Base-by-base conservation (phyloP, 306 rosid species). In the Psophocarpus tetragonolobus region DNA sequence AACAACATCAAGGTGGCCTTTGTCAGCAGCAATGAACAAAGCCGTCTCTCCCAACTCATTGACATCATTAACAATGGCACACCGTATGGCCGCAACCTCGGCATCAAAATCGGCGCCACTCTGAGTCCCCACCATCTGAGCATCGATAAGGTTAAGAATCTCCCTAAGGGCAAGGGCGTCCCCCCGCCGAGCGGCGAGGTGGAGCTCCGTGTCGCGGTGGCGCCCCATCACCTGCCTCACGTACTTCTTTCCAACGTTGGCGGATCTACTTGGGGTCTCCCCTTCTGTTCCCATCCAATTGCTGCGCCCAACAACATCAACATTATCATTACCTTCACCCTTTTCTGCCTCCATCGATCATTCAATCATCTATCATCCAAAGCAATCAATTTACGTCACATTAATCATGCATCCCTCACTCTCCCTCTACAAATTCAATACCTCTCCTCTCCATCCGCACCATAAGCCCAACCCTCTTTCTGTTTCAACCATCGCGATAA, bases 141-240 rank as follows among this genome's bases (percentile, higher is more conserved):
- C 87, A 76, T 91, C 86, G 12, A 90, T 87, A 30, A 74, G 88
- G 6, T 66, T 83, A 1, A 88, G 35, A 29, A 88, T 87, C 17
- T 76, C 82, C 56, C 75, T 72, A 42, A 92, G 82, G 6, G 80
- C 83, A 0, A 53, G 82, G 39, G 76, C 72, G 30, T 90, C 89
- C 1, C 92, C 97, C 0, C 83, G 82, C 72, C 82, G 86, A 0
- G 86, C 90, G 1, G 89, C 97, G 81, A 92, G 81, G 84, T 92
- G 94, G 47, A 92, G 89, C 78, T 88, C 91, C 2, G 94, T 90
- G 77, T 92, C 93, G 2, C 88, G 85, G 85, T 84, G 89, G 53
- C 89, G 83, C 3, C 95, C 97, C 0, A 93, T 92, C 64, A 90
- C 95, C 71, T 92, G 93, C 84, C 78, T 87, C 73, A 92, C 93